Evolutionary conservation across 768 basidiomycete species (phyloP), one percentile per base, ranked within the genome.

Genomic region (Tulasnella sp.): DNA sequence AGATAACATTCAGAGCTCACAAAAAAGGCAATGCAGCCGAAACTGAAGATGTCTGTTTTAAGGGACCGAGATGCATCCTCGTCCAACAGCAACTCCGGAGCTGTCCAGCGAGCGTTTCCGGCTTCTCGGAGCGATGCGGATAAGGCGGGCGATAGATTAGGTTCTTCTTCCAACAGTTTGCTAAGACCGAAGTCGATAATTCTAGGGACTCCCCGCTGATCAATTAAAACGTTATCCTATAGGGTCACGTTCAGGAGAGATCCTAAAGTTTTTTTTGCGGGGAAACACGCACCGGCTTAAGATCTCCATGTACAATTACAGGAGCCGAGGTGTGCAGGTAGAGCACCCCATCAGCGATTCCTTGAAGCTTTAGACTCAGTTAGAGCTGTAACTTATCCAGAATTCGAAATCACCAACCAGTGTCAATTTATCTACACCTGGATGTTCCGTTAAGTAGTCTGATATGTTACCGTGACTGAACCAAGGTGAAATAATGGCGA

Each of bases 161-260:
- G n/a, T n/a, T n/a, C n/a, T n/a, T n/a, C n/a, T n/a, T n/a, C n/a
- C n/a, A n/a, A n/a, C n/a, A n/a, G n/a, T n/a, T n/a, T n/a, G n/a
- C n/a, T n/a, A n/a, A n/a, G n/a, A n/a, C n/a, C n/a, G n/a, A n/a
- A n/a, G n/a, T n/a, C n/a, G n/a, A n/a, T n/a, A n/a, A n/a, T n/a
- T n/a, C n/a, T 42, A 6, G 78, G 19, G n/a, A 7, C 4, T 18
- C 74, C 74, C 8, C 40, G 18, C 19, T 38, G 10, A 68, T 79
- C 71, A 12, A 79, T 71, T n/a, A 79, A 68, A 12, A 79, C n/a
- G 36, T 79, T 79, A 39, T 46, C 62, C 78, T 74, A 21, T 8
- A 38, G 7, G 7, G 4, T 8, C 10, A 34, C 18, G 46, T 34
- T 12, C 7, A 56, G 71, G 18, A 19, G 14, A 6, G 56, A 14